Evolutionary conservation across 257 asterid genomes (phyloP).

Genomic region (Paraleonurus japonicus): DNA sequence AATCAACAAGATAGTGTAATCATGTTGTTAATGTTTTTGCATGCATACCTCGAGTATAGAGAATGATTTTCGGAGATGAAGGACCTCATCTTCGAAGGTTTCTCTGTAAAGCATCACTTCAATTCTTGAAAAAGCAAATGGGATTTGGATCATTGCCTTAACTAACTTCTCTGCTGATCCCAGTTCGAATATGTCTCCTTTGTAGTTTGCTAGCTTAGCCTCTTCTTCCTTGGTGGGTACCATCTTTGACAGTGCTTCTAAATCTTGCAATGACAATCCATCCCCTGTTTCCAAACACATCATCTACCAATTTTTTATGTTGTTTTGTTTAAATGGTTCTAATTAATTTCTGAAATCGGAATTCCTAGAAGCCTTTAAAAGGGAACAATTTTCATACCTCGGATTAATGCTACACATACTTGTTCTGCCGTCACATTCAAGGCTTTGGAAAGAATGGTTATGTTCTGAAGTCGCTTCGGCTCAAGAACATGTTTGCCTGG

Average conservation of each 20-base stretch:
- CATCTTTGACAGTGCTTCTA: constrained; percentile 89
- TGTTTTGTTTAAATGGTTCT: background rate
- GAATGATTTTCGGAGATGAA: constrained; percentile 81
- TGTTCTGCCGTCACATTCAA: constrained; percentile 71
- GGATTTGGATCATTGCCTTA: constrained; percentile 67
- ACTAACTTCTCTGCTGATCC: constrained; percentile 90
- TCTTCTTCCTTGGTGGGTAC: constrained; percentile 89
- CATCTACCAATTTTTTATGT: background rate
- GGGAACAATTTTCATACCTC: constrained; percentile 40
- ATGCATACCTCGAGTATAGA: constrained; percentile 78
- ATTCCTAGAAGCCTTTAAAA: background rate
- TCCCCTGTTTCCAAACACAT: constrained; percentile 47
- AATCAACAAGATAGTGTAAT: background rate
- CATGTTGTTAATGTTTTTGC: background rate
- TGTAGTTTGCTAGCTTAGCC: constrained; percentile 60
- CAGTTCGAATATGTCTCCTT: constrained; percentile 64
- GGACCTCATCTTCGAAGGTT: constrained; percentile 80
- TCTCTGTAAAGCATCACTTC: constrained; percentile 92
- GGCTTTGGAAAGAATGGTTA: constrained; percentile 87
- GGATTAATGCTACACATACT: constrained; percentile 69
- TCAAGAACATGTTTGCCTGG: constrained; percentile 92
- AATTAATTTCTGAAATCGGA: background rate
- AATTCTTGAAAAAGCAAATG: constrained; percentile 71
- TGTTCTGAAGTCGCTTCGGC: constrained; percentile 90
- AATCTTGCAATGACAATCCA: constrained; percentile 80